Evolutionary conservation across 257 asterid species (phyloP).

Genomic region (Handroanthus guayacan): DNA sequence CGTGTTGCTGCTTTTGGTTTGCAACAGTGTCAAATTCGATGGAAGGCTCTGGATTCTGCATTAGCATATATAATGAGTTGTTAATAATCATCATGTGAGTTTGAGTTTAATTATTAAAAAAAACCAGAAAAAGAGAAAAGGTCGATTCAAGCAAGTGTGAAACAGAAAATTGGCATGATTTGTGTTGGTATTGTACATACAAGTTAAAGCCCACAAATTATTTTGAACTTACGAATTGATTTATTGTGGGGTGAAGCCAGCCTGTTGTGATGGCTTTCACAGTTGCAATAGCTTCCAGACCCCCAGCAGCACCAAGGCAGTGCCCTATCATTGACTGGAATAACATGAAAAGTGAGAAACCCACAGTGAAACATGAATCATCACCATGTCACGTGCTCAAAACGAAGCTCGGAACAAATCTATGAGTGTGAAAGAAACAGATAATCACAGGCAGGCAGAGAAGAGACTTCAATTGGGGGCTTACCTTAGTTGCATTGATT

Average conservation of each 20-base stretch:
- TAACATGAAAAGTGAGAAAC: constrained; percentile 33
- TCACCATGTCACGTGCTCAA: constrained; percentile 12
- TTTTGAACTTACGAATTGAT: constrained; percentile 71
- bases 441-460: constrained; percentile 7
- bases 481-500: constrained; percentile 92
- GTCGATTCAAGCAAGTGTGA: neutral
- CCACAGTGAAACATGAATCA: neutral
- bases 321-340: constrained; percentile 93
- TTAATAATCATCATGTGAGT: constrained; percentile 5
- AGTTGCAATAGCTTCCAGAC: constrained; percentile 91
- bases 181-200: neutral
- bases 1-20: constrained; percentile 85
- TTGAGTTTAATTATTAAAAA: neutral
- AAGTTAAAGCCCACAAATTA: neutral
- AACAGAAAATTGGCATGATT: neutral
- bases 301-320: constrained; percentile 93
- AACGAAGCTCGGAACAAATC: no score
- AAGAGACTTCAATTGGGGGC: constrained; percentile 23
- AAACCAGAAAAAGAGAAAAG: neutral
- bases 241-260: constrained; percentile 93
- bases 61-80: constrained; percentile 11
- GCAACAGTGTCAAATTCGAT: constrained; percentile 90
- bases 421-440: constrained; percentile 6
- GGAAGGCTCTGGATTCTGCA: constrained; percentile 89
- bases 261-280: constrained; percentile 86